Conservation (phyloP, 2,329 filamentous ascomycete genomes). For the Neodidymelliopsis sp. region DNA sequence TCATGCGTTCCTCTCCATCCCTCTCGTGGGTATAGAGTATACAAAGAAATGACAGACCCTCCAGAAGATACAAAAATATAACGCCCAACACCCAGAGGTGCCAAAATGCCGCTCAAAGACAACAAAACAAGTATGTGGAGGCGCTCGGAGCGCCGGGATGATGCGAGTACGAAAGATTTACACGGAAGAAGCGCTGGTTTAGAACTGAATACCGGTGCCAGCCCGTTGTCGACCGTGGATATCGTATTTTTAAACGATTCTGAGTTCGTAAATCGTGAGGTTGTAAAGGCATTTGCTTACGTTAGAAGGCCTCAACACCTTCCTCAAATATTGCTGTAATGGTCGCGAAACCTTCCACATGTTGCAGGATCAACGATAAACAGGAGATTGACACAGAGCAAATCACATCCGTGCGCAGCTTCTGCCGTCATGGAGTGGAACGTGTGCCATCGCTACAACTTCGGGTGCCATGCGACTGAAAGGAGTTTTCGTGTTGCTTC, state of each 20-base stretch:
- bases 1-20: not conserved
- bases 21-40: constrained; percentile 10
- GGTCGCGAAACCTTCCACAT: too few relatives aligned
- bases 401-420: too few relatives aligned
- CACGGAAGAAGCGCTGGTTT: constrained; percentile 14
- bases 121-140: constrained; percentile 1
- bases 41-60: constrained; percentile 1
- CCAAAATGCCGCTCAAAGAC: constrained; percentile 15
- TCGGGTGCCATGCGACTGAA: too few relatives aligned
- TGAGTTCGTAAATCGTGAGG: constrained; percentile 13
- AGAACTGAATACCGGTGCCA: constrained; percentile 20
- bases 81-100: constrained; percentile 5
- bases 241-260: constrained; percentile 22
- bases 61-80: not conserved
- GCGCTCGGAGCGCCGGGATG: constrained; percentile 1
- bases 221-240: constrained; percentile 26
- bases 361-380: too few relatives aligned
- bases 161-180: constrained; percentile 1
- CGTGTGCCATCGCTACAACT: too few relatives aligned
- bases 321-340: too few relatives aligned
- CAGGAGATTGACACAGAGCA: too few relatives aligned
- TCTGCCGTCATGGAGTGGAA: too few relatives aligned
- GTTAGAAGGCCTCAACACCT: not conserved
- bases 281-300: not conserved
- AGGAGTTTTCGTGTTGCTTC: not conserved